Conservation (phyloP, 495 filamentous ascomycete genomes). For the Cryomyces antarcticus region DNA sequence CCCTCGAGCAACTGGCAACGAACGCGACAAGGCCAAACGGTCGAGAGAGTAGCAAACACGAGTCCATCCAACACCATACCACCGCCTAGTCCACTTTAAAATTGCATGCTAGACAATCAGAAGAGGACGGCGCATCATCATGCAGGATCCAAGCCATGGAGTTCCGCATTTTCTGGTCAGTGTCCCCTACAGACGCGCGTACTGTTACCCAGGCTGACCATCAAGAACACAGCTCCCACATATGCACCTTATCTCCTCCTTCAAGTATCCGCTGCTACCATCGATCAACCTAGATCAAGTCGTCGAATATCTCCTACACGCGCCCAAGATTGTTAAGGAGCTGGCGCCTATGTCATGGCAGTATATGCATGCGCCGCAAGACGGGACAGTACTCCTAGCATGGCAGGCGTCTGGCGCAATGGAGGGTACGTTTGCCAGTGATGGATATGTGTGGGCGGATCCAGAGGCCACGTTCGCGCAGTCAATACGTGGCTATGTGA, state of each 20-base stretch:
- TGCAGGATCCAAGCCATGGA: conserved; percentile 45
- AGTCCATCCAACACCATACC: too few species aligned
- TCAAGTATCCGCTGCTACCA: conserved; percentile 47
- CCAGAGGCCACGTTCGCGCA: conserved; percentile 49
- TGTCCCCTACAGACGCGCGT: background rate
- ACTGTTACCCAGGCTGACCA: background rate
- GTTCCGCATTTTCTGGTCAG: conserved; percentile 42
- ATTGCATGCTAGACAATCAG: background rate
- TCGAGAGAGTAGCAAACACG: too few species aligned
- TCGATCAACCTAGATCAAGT: conserved; percentile 47
- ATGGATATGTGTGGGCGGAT: conserved; percentile 81
- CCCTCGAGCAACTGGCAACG: too few species aligned
- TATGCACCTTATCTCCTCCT: conserved; percentile 65
- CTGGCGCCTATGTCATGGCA: conserved; percentile 73
- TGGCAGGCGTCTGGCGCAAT: conserved; percentile 63
- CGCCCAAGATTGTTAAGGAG: conserved; percentile 60
- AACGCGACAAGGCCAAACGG: too few species aligned
- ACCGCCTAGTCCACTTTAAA: too few species aligned
- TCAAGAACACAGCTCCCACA: conserved; percentile 44
- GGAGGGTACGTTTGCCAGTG: conserved; percentile 45
- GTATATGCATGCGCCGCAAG: conserved; percentile 60
- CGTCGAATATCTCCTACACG: conserved; percentile 54
- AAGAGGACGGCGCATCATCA: conserved; percentile 14
- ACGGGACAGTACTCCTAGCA: conserved; percentile 62
- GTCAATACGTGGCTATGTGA: conserved; percentile 58